phyloP scores from a whole-genome alignment of 2,329 filamentous ascomycete species.

The Microdochium trichocladiopsis region DNA sequence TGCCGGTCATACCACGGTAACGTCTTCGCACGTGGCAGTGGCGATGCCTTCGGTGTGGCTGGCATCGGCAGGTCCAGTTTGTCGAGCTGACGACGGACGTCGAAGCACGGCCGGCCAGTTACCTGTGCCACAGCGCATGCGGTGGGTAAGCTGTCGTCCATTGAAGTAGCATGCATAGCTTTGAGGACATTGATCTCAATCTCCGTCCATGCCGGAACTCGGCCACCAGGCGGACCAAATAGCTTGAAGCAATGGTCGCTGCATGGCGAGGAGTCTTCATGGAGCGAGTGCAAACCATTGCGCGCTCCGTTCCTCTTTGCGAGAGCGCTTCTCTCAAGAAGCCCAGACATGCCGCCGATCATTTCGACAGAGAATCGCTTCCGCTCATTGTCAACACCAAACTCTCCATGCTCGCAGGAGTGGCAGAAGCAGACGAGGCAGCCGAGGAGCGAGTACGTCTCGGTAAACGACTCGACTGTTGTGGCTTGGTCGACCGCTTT shows the following conservation, averaged over 20 bases:
- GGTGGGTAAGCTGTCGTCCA: conserved; percentile 32
- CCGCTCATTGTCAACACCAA: conserved; percentile 44
- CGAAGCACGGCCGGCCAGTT: conserved; percentile 43
- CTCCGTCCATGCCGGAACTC: conserved; percentile 35
- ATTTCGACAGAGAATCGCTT: conserved; percentile 44
- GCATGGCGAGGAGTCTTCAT: conserved; percentile 19
- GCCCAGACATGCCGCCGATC: conserved; percentile 24
- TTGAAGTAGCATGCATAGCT: conserved; percentile 35
- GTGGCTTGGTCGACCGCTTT: conserved; percentile 25
- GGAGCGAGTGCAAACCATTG: conserved; percentile 19
- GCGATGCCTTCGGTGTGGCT: conserved; percentile 10
- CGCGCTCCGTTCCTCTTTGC: conserved; percentile 7
- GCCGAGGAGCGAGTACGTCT: conserved; percentile 47
- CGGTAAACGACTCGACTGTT: conserved; percentile 39
- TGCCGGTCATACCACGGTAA: conserved; percentile 50
- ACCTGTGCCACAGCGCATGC: conserved; percentile 44
- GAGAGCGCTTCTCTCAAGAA: conserved; percentile 20
- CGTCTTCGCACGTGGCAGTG: conserved; percentile 23
- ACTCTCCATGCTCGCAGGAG: conserved; percentile 56
- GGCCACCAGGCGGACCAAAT: conserved; percentile 21
- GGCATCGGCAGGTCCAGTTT: conserved; percentile 28
- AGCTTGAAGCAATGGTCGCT: conserved; percentile 34
- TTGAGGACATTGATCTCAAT: conserved; percentile 41
- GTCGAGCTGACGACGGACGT: conserved; percentile 37
- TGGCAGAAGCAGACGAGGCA: conserved; percentile 54